A percentile compares a stretch with the other conserved stretches of the same genome.
These are phyloP conservation scores for Pythium biforme DNA, from an alignment of 352 stramenopile species.

Conservation along the genomic window DNA sequence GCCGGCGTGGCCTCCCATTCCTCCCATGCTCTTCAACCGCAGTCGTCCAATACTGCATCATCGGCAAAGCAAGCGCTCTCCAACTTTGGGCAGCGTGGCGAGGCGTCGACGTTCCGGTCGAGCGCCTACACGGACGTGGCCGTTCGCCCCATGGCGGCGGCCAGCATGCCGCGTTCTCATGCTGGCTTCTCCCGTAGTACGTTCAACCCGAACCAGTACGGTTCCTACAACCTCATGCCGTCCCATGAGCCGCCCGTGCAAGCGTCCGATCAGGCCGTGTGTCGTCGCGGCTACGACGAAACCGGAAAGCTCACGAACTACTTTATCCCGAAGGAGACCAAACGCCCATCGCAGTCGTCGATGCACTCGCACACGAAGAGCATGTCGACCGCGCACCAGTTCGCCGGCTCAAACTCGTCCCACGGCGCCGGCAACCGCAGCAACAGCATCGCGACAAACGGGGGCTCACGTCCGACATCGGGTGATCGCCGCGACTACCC, in stretches of 20 bases:
- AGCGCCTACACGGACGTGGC: slow-evolving; percentile 69
- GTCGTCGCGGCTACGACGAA: slow-evolving; percentile 68
- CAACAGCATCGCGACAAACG: slow-evolving; percentile 12
- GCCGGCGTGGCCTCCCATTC: slow-evolving; percentile 8
- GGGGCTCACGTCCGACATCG: slow-evolving; percentile 14
- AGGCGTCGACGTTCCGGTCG: slow-evolving; percentile 42
- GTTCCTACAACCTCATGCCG: slow-evolving; percentile 55
- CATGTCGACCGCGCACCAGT: not conserved
- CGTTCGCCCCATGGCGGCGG: slow-evolving; percentile 38
- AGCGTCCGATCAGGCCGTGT: slow-evolving; percentile 34
- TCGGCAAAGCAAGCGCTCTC: not conserved
- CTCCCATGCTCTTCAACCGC: slow-evolving; percentile 1
- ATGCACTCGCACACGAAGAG: slow-evolving; percentile 13
- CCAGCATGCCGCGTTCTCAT: slow-evolving; percentile 23
- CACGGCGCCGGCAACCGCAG: not conserved
- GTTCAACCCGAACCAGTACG: slow-evolving; percentile 72
- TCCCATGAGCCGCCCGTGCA: slow-evolving; percentile 43
- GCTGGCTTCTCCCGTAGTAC: slow-evolving; percentile 42
- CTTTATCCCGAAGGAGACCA: slow-evolving; percentile 60
- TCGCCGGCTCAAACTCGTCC: not conserved
- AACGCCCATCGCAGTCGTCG: slow-evolving; percentile 21
- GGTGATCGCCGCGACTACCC: slow-evolving; percentile 51
- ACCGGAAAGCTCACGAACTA: slow-evolving; percentile 78
- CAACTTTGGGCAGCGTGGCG: slow-evolving; percentile 30
- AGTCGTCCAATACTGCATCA: not conserved